Evolutionary conservation across 2,329 filamentous ascomycete genomes (phyloP), one percentile per base, ranked within the genome.

Genomic region (Polychaeton citri): DNA sequence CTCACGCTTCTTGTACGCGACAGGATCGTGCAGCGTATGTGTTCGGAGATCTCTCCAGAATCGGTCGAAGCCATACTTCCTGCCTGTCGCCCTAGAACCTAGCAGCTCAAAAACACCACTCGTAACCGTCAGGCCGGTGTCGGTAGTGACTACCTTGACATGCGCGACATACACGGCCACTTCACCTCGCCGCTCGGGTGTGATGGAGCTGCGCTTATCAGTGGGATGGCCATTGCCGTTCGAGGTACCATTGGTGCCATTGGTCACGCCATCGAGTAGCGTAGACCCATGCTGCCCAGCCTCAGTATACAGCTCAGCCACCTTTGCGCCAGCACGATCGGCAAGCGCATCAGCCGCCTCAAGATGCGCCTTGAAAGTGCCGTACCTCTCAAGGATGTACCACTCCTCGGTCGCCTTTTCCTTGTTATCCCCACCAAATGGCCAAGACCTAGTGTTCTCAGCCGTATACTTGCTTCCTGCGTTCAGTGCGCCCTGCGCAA

Each of bases 1-100:
- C 54, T 80, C 75, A 3, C 69, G 55, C 38, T 77, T 74, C 63
- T 79, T 79, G 47, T 79, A 79, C 17, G 74, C 71, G 19, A 80
- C 74, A 0, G 75, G 76, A 52, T 80, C 76, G 55, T 80, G 76
- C 46, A 81, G 52, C 1, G 68, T 71, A 54, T 81, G 76, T 3
- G 74, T 79, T 4, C 76, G 55, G n/a, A 79, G 59, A 47, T 81
- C 75, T 32, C 76, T 63, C 74, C 74, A 80, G 53, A 75, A 80
- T 1, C 75, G 60, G 57, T 79, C 76, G 39, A 81, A 54, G 0
- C 73, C 74, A 1, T 75, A 67, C 44, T 69, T 76, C 36, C 59
- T 59, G 0, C 67, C 65, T 1, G 75, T 79, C 0, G 74, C 64
- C 40, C 69, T 67, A 0, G 73, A 64, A 0, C 72, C 76, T 0